phyloP scores from a whole-genome alignment of 768 basidiomycete genomes.

The Psilocybe cyanescens region DNA sequence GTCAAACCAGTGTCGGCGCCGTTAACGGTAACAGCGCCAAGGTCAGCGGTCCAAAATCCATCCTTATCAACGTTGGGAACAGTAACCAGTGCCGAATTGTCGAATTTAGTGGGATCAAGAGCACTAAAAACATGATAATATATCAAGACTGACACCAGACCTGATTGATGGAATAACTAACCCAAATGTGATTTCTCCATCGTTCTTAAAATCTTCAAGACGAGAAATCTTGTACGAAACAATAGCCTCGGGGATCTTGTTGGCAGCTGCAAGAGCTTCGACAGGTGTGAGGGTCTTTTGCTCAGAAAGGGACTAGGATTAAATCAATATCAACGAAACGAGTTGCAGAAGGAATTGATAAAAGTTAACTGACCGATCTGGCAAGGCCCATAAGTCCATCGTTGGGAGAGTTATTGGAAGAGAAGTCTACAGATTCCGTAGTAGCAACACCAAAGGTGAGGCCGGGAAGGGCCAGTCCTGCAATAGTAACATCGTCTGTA shows the following conservation, averaged over 20 bases:
- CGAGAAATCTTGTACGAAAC: slow-evolving; percentile 84
- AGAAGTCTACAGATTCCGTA: slow-evolving; percentile 65
- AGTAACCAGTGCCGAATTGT: slow-evolving; percentile 57
- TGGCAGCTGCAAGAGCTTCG: slow-evolving; percentile 64
- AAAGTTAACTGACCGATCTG: slow-evolving; percentile 52
- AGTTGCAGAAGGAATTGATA: too few species aligned
- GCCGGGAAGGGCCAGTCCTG: slow-evolving; percentile 55
- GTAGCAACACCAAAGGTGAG: slow-evolving; percentile 74
- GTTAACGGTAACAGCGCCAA: slow-evolving; percentile 64
- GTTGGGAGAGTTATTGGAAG: slow-evolving; percentile 46
- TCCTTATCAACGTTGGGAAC: slow-evolving; percentile 62
- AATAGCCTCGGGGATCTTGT: slow-evolving; percentile 65
- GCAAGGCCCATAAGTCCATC: slow-evolving; percentile 84
- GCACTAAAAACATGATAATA: slow-evolving; percentile 35
- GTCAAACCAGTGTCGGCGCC: slow-evolving; percentile 52
- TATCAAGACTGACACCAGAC: not conserved
- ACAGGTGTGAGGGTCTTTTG: slow-evolving; percentile 70
- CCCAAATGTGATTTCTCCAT: slow-evolving; percentile 82
- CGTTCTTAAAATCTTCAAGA: slow-evolving; percentile 65
- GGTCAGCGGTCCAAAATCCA: slow-evolving; percentile 82
- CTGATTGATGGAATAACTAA: not conserved
- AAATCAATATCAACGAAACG: not conserved
- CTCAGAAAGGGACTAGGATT: slow-evolving; percentile 57
- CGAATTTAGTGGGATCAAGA: slow-evolving; percentile 73
- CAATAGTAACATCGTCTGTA: slow-evolving; percentile 65